phyloP scores from a whole-genome alignment of 768 basidiomycete genomes.

The Collybia nuda region DNA sequence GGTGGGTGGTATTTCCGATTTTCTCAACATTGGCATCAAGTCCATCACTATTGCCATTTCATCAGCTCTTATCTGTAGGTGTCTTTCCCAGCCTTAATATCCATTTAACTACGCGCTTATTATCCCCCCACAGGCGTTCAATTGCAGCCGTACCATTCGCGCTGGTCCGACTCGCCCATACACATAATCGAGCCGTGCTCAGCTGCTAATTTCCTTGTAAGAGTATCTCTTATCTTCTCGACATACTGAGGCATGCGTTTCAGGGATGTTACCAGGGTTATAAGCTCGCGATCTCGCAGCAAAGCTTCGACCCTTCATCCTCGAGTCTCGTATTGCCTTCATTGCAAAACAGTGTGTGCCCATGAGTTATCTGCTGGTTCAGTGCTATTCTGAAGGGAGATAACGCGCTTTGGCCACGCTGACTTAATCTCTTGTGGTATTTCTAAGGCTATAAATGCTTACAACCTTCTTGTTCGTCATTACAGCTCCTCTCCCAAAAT shows the following conservation, averaged over 20 bases:
- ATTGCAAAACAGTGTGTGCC: neutral
- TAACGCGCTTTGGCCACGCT: constrained; percentile 8
- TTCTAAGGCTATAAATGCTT: constrained; percentile 4
- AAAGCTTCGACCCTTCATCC: constrained; percentile 2
- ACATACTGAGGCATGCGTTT: neutral
- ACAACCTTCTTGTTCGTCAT: neutral
- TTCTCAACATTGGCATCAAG: no score
- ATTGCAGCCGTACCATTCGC: no score
- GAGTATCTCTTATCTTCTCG: constrained; percentile 1
- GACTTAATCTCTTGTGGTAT: constrained; percentile 3
- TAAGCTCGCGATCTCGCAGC: neutral
- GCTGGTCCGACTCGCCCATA: neutral
- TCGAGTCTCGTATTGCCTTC: neutral
- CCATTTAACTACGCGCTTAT: no score
- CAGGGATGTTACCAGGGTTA: constrained; percentile 1
- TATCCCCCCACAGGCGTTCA: no score
- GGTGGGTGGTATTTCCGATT: no score
- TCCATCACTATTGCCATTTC: no score
- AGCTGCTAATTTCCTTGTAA: neutral
- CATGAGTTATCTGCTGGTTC: neutral
- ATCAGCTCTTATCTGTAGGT: no score
- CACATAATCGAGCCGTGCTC: no score
- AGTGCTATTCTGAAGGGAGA: constrained; percentile 8
- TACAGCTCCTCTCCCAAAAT: neutral
- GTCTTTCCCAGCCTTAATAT: no score